Base-by-base conservation (phyloP, 306 rosid species). In the Sicyos baderoa region DNA sequence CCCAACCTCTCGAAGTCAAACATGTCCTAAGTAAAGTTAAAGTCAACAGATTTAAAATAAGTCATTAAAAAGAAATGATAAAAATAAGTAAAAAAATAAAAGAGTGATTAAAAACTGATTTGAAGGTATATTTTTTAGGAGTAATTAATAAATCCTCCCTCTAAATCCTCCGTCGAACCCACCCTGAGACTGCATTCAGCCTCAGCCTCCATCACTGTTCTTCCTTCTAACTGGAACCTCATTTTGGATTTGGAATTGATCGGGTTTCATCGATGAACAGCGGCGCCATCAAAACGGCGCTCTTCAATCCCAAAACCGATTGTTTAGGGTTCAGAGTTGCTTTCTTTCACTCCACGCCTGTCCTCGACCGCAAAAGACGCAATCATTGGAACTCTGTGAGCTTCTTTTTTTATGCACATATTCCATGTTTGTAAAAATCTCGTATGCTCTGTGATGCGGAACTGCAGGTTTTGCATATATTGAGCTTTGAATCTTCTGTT, bases 331-430 rank as follows among this genome's bases (percentile, higher is more conserved):
- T 77, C 53, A 80, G 76, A 79, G 77, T 79, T 55, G 85, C 89
- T 44, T 75, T 87, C 66, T 91, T 91, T 74, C 97, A 91, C 70
- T 87, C 97, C 27, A 78, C 97, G 45, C 81, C 90, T n/a, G 78
- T 80, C 32, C 78, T 89, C 54, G 84, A 84, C 68, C 90, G 97
- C 67, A 90, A 81, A 68, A 68, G 87, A 49, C 88, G 85, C 77
- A 76, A 48, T 72, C 53, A 22, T 51, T 83, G 82, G 90, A 84
- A 89, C 9, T 32, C 85, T 21, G 97, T 91, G 18, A 79, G 85
- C 75, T 37, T 48, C 71, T 47, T 80, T 45, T 67, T 11, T 13
- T 37, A 7, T 54, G 5, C 42, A 9, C 23, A 8, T 52, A 6
- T 25, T 25, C 18, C 14, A 2, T 55, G 23, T 3, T 48, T 6